Base-by-base conservation (phyloP, 2,329 filamentous ascomycete genomes). In the Simplicillium aogashimaense region DNA sequence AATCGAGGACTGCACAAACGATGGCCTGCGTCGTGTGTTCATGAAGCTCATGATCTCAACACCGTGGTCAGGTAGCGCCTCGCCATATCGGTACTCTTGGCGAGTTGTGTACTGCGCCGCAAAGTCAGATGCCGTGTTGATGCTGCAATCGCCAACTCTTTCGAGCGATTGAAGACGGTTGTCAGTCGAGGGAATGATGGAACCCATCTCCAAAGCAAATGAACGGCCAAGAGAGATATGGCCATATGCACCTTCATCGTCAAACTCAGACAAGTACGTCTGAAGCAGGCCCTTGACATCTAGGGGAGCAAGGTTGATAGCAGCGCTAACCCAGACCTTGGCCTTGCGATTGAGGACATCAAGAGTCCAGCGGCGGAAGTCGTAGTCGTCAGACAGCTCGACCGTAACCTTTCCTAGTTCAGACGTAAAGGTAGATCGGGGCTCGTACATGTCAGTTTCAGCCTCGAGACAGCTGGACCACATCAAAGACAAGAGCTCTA, bases 31-130 rank as follows among this genome's bases (percentile, higher is more conserved):
- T 46, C 72, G 71, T 37, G 73, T 56, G 13, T 70, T 70, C 69
- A 79, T 74, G 43, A 75, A 72, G 35, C 70, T 72, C 38, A 83
- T 63, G 65, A 83, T 75, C 53, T 83, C 78, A 43, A 73, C 69
- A 43, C 81, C 78, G 45, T 81, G 76, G 43, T 83, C 80, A 2
- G 81, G 78, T 30, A 84, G 65, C 3, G 78, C 75, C 56, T 95
- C 87, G 10, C 87, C 79, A 54, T 90, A 90, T 42, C 89, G 81
- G 59, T 98, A 98, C 55, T 95, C 89, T 57, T 98, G 94, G 30
- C 92, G 83, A 18, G 88, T 94, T 3, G 90, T 97, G 58, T 98
- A 98, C 55, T 98, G 90, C 2, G 92, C 88, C 55, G 98, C 79
- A 52, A 98, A 95, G 57, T 97, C 90, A 3, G 92, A 97, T 1